Conservation (phyloP, 164 flowering plant genomes). For the Liriodendron chinense region DNA sequence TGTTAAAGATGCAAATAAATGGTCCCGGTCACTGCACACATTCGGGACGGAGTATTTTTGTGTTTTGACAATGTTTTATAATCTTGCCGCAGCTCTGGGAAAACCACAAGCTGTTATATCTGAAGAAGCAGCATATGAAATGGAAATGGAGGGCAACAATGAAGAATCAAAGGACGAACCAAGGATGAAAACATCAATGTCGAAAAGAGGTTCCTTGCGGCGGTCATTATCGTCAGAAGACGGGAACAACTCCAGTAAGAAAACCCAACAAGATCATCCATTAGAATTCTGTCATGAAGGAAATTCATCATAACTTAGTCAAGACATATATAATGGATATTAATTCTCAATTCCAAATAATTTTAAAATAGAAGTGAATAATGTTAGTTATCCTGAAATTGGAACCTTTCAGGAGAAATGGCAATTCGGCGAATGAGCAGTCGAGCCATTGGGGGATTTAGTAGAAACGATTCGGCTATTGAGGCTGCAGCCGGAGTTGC, state of each 20-base stretch:
- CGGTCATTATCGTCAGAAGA: constrained; percentile 36
- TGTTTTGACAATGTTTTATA: background rate
- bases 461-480: constrained; percentile 40
- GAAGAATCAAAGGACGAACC: constrained; percentile 18
- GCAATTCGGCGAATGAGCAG: constrained; percentile 48
- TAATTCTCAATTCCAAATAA: background rate
- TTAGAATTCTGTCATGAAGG: background rate
- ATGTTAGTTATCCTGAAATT: background rate
- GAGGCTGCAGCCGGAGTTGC: constrained; percentile 56
- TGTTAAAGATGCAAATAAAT: background rate
- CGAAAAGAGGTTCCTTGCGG: constrained; percentile 24
- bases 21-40: background rate
- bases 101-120: constrained; percentile 36
- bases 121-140: constrained; percentile 26
- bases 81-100: constrained; percentile 25
- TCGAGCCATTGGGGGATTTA: constrained; percentile 31
- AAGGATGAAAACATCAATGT: constrained; percentile 18
- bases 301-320: background rate
- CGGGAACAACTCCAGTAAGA: constrained; percentile 60
- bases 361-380: background rate
- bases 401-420: constrained; percentile 56
- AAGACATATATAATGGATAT: background rate
- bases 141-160: constrained; percentile 22
- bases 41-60: background rate
- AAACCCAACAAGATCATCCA: background rate